These are phyloP conservation scores for Talaromyces nanjingensis DNA, from an alignment of 495 filamentous ascomycete species.

Conservation along the genomic window DNA sequence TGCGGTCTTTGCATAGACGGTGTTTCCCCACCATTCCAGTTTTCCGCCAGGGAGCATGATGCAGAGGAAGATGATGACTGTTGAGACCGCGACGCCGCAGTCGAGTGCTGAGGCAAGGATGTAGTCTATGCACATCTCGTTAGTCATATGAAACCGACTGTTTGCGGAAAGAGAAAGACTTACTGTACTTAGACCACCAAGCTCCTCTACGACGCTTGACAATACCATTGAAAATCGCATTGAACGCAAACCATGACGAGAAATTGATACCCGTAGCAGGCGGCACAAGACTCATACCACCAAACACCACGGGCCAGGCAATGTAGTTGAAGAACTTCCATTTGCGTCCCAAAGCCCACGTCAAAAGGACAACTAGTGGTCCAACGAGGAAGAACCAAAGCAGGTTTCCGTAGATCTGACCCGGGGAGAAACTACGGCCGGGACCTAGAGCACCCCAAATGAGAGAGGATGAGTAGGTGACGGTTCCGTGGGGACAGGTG, in stretches of 20 bases:
- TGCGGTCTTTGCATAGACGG: slow-evolving; percentile 36
- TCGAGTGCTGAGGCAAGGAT: slow-evolving; percentile 55
- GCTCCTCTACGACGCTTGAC: slow-evolving; percentile 49
- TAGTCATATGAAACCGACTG: slow-evolving; percentile 20
- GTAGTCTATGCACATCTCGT: slow-evolving; percentile 51
- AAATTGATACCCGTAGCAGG: slow-evolving; percentile 65
- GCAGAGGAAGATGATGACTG: slow-evolving; percentile 59
- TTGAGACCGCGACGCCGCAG: slow-evolving; percentile 54
- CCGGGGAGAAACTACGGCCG: slow-evolving; percentile 58
- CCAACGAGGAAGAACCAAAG: slow-evolving; percentile 60
- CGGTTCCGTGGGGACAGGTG: slow-evolving; percentile 59
- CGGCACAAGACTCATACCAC: slow-evolving; percentile 55
- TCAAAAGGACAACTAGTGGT: slow-evolving; percentile 46
- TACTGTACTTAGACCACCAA: slow-evolving; percentile 59
- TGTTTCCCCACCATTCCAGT: slow-evolving; percentile 66
- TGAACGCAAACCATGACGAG: slow-evolving; percentile 60
- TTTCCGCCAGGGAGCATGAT: slow-evolving; percentile 57
- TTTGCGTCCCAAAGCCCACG: slow-evolving; percentile 49
- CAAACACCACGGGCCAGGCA: slow-evolving; percentile 63
- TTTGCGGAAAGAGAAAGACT: slow-evolving; percentile 41
- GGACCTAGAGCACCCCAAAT: slow-evolving; percentile 68
- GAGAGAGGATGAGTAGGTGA: slow-evolving; percentile 63
- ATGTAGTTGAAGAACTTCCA: slow-evolving; percentile 47
- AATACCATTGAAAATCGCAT: slow-evolving; percentile 56
- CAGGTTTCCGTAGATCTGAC: slow-evolving; percentile 58